Base-by-base conservation (phyloP, 495 filamentous ascomycete species). In the Cenococcum geophilum region DNA sequence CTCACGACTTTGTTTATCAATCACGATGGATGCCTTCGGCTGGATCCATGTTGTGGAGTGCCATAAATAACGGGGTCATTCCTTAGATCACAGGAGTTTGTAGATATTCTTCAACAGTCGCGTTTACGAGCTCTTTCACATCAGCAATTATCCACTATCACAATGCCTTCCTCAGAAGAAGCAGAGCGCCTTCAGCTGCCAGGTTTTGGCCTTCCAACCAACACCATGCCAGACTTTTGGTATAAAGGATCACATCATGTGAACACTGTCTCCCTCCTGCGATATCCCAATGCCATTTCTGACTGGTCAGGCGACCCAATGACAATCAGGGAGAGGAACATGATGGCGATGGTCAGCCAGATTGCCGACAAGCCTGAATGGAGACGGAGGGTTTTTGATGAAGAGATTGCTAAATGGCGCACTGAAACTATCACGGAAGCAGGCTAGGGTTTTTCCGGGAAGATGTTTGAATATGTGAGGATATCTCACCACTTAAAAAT, bases 391-490 rank as follows among this genome's bases (percentile, higher is more conserved):
- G 49, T 27, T 16, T 52, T 52, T 21, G 57, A 60, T 52, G 57
- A 60, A 23, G 18, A 20, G 14, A 52, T 60, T 20, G 22, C 21
- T 16, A 60, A 52, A 34, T 60, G 57, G 57, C 45, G 47, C 18
- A 43, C 14, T 2, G 57, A 60, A 21, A 25, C 22, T 21, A 14
- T 61, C 12, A 35, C 32, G 16, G 34, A 52, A 23, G 20, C 22
- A 27, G 49, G 22, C 49, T 20, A 52, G 5, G 49, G 49, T 16
- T 52, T 52, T 16, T 23, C 21, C 8, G 21, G 8, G 22, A 32
- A 25, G 0, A 52, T 52, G 49, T 52, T 52, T 52, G 49, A 52
- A 45, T 45, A 16, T 45, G 40, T 45, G 18, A 45, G 40, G 18
- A 10, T 4, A 14, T 45, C 6, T 32, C 6, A 32, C 27, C 27